Base-by-base conservation (phyloP, 2,329 filamentous ascomycete species). In the Beauveria sp. region DNA sequence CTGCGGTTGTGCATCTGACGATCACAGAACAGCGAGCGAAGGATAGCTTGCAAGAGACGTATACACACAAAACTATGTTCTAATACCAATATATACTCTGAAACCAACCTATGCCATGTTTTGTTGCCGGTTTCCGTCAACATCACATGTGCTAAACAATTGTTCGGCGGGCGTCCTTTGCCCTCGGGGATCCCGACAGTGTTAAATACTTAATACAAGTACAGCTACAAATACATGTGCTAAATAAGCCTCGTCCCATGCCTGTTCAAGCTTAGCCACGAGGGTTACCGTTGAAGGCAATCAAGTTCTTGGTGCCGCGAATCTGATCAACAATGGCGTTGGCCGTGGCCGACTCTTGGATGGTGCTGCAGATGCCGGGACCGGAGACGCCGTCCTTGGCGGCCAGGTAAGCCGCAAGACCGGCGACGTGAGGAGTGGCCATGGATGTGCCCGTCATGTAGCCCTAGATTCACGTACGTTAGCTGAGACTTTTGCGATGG, bases 391-490 rank as follows among this genome's bases (percentile, higher is more conserved):
- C 57, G 18, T 63, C 62, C 42, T 40, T 42, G 43, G 51, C 38
- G 43, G 51, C 62, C 18, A 63, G 42, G 64, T 66, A 66, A 12
- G 66, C 66, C 4, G 65, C 66, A 2, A 67, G 64, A 10, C 66
- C 66, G 26, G 62, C 65, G 43, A 67, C 50, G 60, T 66, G 65
- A 16, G 65, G 66, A 24, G 58, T 64, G 18, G 66, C 66, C 66
- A 67, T 67, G 49, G 66, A 67, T 1, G 66, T 67, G 28, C 66
- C 66, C 2, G 66, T 64, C 38, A 66, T 62, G 42, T 48, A 55
- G 38, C 57, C 55, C 65, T 66, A 24, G 12, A 5, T n/a, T n/a
- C 5, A 34, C n/a, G 10, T 0, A 34, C 5, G 26, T 31, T 51
- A 51, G 26, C 20, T 1, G 31, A 34, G 31, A 34, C 31, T 12